Evolutionary conservation across 2,329 filamentous ascomycete genomes (phyloP).

Genomic region (Fusarium fracticaudum): DNA sequence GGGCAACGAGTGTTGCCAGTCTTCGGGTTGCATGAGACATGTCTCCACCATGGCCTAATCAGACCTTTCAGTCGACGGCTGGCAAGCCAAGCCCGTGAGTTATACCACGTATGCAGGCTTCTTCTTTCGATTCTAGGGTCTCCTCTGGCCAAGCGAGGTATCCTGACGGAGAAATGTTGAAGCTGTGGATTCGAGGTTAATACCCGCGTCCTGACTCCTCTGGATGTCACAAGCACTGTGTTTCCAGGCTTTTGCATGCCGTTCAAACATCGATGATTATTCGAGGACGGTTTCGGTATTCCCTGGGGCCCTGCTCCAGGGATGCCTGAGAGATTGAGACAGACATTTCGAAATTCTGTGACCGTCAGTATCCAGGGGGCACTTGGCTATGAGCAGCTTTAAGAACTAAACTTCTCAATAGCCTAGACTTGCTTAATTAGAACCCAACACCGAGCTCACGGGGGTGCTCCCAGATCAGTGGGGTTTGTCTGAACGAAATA

Average conservation of each 20-base stretch:
- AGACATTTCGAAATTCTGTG: neutral
- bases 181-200: neutral
- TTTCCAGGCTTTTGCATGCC: neutral
- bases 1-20: neutral
- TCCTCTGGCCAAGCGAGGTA: neutral
- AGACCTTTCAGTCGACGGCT: neutral
- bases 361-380: neutral
- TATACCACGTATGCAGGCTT: neutral
- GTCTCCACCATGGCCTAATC: neutral
- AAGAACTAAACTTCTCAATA: neutral
- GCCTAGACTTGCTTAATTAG: neutral
- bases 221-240: neutral
- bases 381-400: neutral
- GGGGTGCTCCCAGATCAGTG: neutral
- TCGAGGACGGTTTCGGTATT: too few relatives aligned
- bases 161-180: neutral
- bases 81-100: neutral
- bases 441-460: neutral
- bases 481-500: neutral
- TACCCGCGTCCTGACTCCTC: neutral
- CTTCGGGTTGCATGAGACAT: neutral
- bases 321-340: neutral
- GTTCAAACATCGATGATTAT: too few relatives aligned
- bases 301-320: neutral
- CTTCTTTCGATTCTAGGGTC: accelerated